A percentile compares a stretch with the other conserved stretches of the same genome.
Conservation (phyloP, 768 basidiomycete species). For the Albatrellus ellisii region DNA sequence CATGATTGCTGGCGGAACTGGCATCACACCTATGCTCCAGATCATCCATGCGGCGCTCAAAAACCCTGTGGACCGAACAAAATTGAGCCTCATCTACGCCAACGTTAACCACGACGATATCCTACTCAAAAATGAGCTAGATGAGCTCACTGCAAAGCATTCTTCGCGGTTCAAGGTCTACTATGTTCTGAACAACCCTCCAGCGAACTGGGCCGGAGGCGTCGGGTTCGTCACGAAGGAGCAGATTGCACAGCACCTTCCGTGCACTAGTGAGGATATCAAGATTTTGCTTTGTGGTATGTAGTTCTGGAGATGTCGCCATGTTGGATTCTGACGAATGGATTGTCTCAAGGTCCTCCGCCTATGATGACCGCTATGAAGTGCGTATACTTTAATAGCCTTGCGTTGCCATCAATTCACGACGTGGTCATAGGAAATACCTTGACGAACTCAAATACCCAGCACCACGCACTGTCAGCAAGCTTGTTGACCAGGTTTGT, state of each 20-base stretch:
- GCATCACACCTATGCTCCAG: conserved; percentile 98
- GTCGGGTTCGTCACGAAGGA: conserved; percentile 90
- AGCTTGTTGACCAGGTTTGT: conserved; percentile 74
- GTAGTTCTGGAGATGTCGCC: conserved; percentile 2
- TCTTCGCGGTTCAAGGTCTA: conserved; percentile 61
- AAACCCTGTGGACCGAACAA: conserved; percentile 77
- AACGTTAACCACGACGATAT: conserved; percentile 93
- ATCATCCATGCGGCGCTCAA: conserved; percentile 90
- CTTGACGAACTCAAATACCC: conserved; percentile 82
- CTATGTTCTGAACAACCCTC: conserved; percentile 94
- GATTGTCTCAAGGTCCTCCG: conserved; percentile 37
- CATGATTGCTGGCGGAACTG: conserved; percentile 98
- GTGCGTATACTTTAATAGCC: conserved; percentile 25
- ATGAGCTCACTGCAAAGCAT: conserved; percentile 56
- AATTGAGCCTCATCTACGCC: conserved; percentile 84
- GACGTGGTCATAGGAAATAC: conserved; percentile 57
- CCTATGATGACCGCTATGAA: conserved; percentile 76
- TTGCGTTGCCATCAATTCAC: conserved; percentile 7
- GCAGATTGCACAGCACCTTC: conserved; percentile 75
- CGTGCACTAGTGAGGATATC: conserved; percentile 48
- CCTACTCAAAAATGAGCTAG: conserved; percentile 78
- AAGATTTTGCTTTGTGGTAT: conserved; percentile 83
- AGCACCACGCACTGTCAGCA: conserved; percentile 81
- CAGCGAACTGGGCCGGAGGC: conserved; percentile 75
- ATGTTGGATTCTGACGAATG: not conserved